Base-by-base conservation (phyloP, 139 green algal genomes). In the Chlorella vulgaris region DNA sequence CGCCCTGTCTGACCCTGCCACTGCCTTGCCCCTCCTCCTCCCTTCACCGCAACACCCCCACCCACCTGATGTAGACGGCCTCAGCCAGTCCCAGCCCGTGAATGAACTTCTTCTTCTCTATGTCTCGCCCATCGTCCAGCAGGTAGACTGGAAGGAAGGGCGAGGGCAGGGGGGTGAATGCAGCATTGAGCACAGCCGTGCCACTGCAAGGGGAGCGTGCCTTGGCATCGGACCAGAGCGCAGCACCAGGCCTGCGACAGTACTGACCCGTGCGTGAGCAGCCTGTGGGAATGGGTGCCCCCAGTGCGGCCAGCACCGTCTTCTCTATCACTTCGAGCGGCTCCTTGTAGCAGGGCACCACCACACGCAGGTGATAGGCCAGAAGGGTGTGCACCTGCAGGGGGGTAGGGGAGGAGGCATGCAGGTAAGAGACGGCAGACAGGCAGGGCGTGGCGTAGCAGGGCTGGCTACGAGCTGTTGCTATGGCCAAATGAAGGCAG, bases 331-430 rank as follows among this genome's bases (percentile, higher is more conserved):
- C 88, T 35, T 91, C 89, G 38, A 91, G 76, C 31, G 88, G 83
- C 83, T 92, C 89, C 81, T 90, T 90, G 83, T 92, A 92, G 80
- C 85, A 90, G 63, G 87, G 87, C n/a, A 92, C 77, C 19, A 90
- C 51, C 71, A 92, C 87, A 24, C 89, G 83, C 50, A 92, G 74
- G 78, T 92, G 84, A 81, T 92, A 92, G 4, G 69, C 74, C 68
- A 90, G 78, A 47, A 53, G 33, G 39, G 87, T 88, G 68, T 55
- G 81, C 40, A 81, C 42, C 29, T 63, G 50, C 50, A 26, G 13
- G 28, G 8, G 61, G 51, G 28, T 18, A 24, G 28, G 22, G 47
- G 13, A 55, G 47, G 13, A 55, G 47, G 47, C 47, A 24, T 15
- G 10, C 15, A 55, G 47, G 13, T 15, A 55, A 10, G 13, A 15